A percentile compares a stretch with the other conserved stretches of the same genome.
These are phyloP conservation scores for Penstemon newberryi DNA, from an alignment of 257 asterid species.

Conservation along the genomic window DNA sequence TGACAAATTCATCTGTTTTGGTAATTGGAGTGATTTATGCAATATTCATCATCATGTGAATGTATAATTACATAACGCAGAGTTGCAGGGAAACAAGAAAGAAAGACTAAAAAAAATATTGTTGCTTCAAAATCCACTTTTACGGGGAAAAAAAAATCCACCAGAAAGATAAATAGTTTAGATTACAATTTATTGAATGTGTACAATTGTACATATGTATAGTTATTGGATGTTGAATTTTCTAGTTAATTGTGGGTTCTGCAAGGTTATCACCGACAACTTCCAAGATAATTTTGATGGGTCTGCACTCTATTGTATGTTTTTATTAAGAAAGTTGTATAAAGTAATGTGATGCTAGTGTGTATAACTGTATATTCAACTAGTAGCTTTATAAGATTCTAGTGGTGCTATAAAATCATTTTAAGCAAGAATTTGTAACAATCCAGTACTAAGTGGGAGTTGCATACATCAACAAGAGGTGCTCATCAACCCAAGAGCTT, in stretches of 20 bases:
- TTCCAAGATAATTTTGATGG: not conserved
- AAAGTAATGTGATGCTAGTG: not conserved
- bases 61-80: slow-evolving; percentile 12
- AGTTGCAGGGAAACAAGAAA: not conserved
- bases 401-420: not conserved
- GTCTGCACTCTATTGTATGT: not conserved
- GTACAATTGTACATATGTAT: not conserved
- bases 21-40: not conserved
- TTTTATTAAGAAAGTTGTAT: not conserved
- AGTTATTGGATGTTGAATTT: not conserved
- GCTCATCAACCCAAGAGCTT: not conserved
- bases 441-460: not conserved
- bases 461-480: slow-evolving; percentile 3
- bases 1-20: slow-evolving; percentile 14
- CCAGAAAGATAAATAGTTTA: not conserved
- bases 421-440: not conserved
- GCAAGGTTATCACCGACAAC: not conserved
- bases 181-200: not conserved
- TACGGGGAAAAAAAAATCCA: not conserved
- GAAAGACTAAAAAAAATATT: not conserved
- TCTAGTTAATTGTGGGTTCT: slow-evolving; percentile 1
- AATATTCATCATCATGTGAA: not conserved
- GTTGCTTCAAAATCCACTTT: not conserved
- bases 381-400: not conserved
- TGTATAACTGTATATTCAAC: not conserved